A percentile compares a stretch with the other conserved stretches of the same genome.
These are phyloP conservation scores for Daldinia vernicosa DNA, from an alignment of 495 filamentous ascomycete species.

Conservation along the genomic window DNA sequence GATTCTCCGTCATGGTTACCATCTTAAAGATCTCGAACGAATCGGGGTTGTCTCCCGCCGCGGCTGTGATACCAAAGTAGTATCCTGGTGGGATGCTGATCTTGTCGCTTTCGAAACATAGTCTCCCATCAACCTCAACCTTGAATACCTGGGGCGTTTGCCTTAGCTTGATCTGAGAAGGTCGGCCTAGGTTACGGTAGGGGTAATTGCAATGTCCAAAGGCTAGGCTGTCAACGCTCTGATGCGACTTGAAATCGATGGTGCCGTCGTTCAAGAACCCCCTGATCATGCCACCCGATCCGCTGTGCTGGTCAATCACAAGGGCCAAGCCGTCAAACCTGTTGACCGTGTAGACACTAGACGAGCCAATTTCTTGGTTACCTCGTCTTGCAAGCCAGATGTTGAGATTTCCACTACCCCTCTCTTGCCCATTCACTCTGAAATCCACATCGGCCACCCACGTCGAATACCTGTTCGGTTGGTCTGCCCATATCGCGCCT, in stretches of 20 bases:
- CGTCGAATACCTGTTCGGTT: conserved; percentile 65
- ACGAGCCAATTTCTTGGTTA: conserved; percentile 66
- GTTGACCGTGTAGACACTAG: conserved; percentile 82
- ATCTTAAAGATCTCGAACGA: conserved; percentile 95
- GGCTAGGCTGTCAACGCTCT: conserved; percentile 81
- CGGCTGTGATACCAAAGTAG: conserved; percentile 86
- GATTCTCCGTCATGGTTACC: conserved; percentile 66
- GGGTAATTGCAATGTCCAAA: conserved; percentile 92
- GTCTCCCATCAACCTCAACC: conserved; percentile 81
- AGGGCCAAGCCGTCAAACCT: conserved; percentile 88
- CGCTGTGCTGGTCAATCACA: conserved; percentile 87
- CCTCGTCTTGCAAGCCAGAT: conserved; percentile 89
- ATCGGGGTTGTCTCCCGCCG: conserved; percentile 88
- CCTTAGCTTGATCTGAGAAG: conserved; percentile 77
- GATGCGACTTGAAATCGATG: conserved; percentile 79
- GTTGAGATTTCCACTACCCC: conserved; percentile 88
- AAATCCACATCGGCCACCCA: conserved; percentile 90
- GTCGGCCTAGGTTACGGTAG: conserved; percentile 90
- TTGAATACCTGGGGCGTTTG: conserved; percentile 71
- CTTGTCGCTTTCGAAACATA: conserved; percentile 86
- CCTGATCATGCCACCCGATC: conserved; percentile 79
- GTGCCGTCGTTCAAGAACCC: conserved; percentile 95
- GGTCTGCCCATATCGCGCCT: conserved; percentile 82
- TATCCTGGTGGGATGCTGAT: conserved; percentile 81
- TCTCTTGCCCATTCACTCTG: conserved; percentile 84